Conservation (phyloP, 257 asterid species). For the Jaltomata sinuosa region DNA sequence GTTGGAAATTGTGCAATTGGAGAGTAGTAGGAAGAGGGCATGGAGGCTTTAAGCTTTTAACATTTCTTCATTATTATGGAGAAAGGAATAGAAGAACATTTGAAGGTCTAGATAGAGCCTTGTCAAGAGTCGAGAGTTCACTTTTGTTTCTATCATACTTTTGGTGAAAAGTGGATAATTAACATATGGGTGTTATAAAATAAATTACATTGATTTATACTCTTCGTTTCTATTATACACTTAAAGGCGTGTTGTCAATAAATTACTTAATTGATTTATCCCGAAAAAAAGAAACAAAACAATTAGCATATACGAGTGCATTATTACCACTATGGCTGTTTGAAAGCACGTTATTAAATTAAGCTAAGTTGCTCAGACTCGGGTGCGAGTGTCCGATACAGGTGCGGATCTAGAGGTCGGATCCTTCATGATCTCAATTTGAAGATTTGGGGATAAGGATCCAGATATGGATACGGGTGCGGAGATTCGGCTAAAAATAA, state of each 20-base stretch:
- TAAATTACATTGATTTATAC: not conserved
- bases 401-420: too few species aligned
- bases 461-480: too few species aligned
- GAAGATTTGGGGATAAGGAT: too few species aligned
- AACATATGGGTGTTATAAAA: not conserved
- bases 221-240: not conserved
- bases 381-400: too few species aligned
- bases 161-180: not conserved
- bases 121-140: not conserved
- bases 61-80: not conserved
- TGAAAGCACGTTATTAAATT: not conserved
- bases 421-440: too few species aligned
- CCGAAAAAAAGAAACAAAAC: not conserved
- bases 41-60: not conserved
- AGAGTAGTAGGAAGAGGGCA: not conserved
- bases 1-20: not conserved
- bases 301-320: not conserved
- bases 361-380: too few species aligned
- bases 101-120: not conserved
- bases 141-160: not conserved
- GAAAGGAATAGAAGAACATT: not conserved
- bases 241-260: not conserved
- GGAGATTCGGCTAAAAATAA: too few species aligned
- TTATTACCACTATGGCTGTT: not conserved
- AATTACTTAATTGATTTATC: not conserved